Base-by-base conservation (phyloP, 805 yeast genomes). In the Saturnispora dispora region DNA sequence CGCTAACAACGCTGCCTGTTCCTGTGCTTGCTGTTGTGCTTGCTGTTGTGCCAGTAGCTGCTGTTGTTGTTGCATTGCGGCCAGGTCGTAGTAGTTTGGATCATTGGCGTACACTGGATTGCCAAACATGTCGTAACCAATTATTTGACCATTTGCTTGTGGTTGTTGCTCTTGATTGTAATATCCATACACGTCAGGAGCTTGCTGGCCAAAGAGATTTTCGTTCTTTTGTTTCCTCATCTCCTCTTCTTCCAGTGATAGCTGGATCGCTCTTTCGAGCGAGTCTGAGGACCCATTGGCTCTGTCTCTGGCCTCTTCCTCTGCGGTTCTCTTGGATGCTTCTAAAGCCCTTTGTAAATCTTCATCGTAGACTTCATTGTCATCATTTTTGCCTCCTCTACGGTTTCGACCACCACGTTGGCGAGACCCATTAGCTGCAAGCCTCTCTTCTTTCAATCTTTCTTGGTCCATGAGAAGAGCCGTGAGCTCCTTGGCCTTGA, bases 401-500 rank as follows among this genome's bases (percentile, higher is more conserved):
- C 70, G 62, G 45, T 68, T 59, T 43, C 68, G 62, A 40, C 36
- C 37, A 32, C 50, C 51, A n/a, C 48, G 28, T 18, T 37, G 41
- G 15, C 41, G 41, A 37, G 41, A 37, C 6, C 23, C 41, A 20
- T 37, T 37, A 10, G 70, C 72, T 25, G 64, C 57, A 33, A 72
- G 74, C 54, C 97, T 74, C 64, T 85, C 96, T 52, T 77, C 78
- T 37, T 76, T 70, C 55, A 91, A 75, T 61, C 95, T 75, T 59
- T 88, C 96, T 55, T 85, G 90, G 64, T 91, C 95, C 59, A 77
- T 73, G 60, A 91, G 70, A 52, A 91, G 70, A n/a, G 83, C 68
- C 0, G 95, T 87, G 64, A 91, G 74, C 59, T 88, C 96, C 63
- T 83, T 86, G 2, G 97, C 96, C 69, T 90, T 88, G 41, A 88